Evolutionary conservation across 2,329 filamentous ascomycete species (phyloP), one percentile per base, ranked within the genome.

Genomic region (Fragosphaeria purpurea): DNA sequence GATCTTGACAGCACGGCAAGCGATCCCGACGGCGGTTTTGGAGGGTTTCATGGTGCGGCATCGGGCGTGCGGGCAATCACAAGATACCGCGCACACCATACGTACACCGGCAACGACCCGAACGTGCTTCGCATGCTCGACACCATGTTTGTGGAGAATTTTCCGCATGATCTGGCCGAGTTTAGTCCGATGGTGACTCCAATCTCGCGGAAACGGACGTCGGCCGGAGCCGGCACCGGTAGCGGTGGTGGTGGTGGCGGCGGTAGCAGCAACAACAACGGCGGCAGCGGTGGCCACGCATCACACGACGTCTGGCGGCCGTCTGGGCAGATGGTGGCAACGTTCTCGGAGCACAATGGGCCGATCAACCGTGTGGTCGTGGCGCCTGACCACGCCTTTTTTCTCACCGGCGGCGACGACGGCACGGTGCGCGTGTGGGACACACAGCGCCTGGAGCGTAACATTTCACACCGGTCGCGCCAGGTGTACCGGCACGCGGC

Each of bases 341-440:
- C 88, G 1, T 89, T 97, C 61, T 82, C 86, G 1, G 93, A 98
- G 63, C 93, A 98, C 62, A 82, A 76, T 33, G 88, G 82, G 0
- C 79, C 87, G 7, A 80, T 97, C 56, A 95, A 86, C 61, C 81
- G 90, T 8, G 80, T 97, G 9, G 74, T 86, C 2, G 80, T 88
- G 7, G 84, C 93, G 2, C 88, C 91, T 0, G 93, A 98, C 62
- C 91, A 98, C 63, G 72, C 83, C 5, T 98, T 98, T 69, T 98
- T 98, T 66, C 77, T 96, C 51, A 97, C 93, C 1, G 91, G 83
- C 6, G 91, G 90, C 8, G 88, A 95, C 60, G 93, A 98, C 65
- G 88, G 93, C 3, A 82, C 79, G 6, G 87, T 96, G 51, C 95
- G 88, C 62, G 77, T 98, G 5, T 98, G 93, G 93, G 93, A 98